Conservation (phyloP, 1,284 basidiomycete genomes). For the Ustilago lituana region DNA sequence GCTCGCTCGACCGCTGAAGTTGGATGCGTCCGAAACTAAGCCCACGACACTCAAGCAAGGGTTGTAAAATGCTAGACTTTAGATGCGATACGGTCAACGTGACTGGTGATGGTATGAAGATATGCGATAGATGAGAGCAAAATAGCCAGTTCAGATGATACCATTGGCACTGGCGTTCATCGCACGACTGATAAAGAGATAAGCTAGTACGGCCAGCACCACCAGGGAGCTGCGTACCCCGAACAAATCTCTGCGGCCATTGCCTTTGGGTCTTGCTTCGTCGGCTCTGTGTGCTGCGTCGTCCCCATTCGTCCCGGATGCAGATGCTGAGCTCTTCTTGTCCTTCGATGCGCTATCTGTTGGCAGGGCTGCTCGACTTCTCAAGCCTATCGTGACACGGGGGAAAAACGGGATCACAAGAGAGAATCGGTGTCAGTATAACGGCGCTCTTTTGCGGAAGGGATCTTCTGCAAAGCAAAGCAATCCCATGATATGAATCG, state of each 20-base stretch:
- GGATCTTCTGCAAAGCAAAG: constrained; percentile 8
- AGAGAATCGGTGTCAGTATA: constrained; percentile 7
- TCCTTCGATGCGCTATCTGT: not conserved
- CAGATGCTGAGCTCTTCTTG: no score
- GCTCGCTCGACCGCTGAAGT: no score
- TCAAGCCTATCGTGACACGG: constrained; percentile 10
- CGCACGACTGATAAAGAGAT: constrained; percentile 54
- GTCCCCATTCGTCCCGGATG: not conserved
- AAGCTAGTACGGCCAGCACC: constrained; percentile 49
- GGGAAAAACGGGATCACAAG: not conserved
- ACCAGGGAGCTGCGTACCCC: constrained; percentile 47
- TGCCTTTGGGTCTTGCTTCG: constrained; percentile 13
- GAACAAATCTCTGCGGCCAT: constrained; percentile 35
- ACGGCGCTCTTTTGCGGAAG: not conserved
- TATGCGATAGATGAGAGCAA: not conserved
- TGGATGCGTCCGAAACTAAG: no score
- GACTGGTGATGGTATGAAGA: constrained; percentile 3
- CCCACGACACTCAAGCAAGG: no score
- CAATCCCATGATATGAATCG: not conserved
- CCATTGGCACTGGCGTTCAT: constrained; percentile 44
- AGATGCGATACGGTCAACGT: no score
- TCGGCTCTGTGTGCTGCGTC: constrained; percentile 6
- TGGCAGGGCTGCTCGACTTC: constrained; percentile 7
- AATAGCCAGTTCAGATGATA: constrained; percentile 20
- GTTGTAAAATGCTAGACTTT: no score